Percentiles rank a stretch among this genome's conserved stretches.
Evolutionary conservation across 2,329 filamentous ascomycete species (phyloP).

Genomic region (Arthroderma uncinatum): DNA sequence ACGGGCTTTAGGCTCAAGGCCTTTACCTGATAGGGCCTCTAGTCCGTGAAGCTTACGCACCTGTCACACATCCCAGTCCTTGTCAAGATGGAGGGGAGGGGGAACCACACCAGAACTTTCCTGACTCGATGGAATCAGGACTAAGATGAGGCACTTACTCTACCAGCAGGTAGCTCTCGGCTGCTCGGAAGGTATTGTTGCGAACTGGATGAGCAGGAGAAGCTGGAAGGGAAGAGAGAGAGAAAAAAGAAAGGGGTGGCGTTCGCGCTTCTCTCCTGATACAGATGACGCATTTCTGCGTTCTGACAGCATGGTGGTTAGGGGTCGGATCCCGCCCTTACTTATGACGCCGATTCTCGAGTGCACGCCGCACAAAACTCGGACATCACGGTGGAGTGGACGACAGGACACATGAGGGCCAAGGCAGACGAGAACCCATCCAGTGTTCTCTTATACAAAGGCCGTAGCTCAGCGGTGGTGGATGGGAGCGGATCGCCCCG

Average conservation of each 20-base stretch:
- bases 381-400: neutral
- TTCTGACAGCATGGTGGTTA: neutral
- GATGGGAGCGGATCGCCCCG: constrained; percentile 3
- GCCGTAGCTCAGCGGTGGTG: neutral
- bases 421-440: neutral
- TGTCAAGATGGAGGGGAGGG: neutral
- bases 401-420: neutral
- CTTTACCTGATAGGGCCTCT: constrained; percentile 5
- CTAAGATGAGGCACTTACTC: neutral
- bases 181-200: neutral
- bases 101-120: neutral
- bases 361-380: neutral
- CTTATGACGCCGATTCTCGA: neutral
- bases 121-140: neutral
- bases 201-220: neutral
- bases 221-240: neutral
- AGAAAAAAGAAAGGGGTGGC: neutral
- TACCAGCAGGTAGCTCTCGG: neutral
- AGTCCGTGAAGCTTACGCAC: constrained; percentile 2
- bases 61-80: neutral
- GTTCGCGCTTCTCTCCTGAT: neutral
- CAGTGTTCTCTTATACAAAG: neutral
- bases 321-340: neutral
- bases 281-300: neutral
- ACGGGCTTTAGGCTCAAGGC: neutral